A percentile compares a stretch with the other conserved stretches of the same genome.
These are phyloP conservation scores for Obelidium mucronatum DNA, from an alignment of 192 early-diverging fungal genomes.

Conservation along the genomic window DNA sequence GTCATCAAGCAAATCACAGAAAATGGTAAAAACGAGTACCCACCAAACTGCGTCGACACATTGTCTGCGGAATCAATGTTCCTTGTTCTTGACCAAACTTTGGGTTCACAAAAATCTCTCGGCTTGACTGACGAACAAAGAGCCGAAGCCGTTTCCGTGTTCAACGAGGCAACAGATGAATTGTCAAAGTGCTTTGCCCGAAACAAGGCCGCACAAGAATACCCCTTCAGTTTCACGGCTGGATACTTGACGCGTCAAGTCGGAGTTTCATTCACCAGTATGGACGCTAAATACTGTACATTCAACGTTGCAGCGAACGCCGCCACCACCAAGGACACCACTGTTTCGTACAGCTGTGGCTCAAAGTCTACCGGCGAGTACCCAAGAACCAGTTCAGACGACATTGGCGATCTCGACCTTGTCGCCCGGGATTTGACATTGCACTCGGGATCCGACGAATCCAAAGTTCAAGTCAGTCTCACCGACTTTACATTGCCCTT, in stretches of 20 bases:
- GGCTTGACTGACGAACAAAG: not conserved
- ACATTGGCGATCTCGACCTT: not conserved
- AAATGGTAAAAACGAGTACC: constrained; percentile 1
- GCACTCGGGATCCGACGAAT: not conserved
- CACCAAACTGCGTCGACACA: constrained; percentile 19
- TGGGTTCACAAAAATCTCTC: constrained; percentile 7
- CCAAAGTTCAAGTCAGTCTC: not conserved
- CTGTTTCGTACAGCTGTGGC: constrained; percentile 31
- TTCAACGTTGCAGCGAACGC: constrained; percentile 11
- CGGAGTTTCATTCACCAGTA: constrained; percentile 18
- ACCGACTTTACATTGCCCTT: constrained; percentile 25
- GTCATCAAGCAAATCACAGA: constrained; percentile 8
- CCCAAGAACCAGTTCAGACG: not conserved
- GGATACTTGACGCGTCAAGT: constrained; percentile 23
- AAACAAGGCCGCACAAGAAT: constrained; percentile 27
- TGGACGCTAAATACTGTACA: constrained; percentile 16
- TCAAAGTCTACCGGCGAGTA: not conserved
- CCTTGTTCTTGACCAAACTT: constrained; percentile 23
- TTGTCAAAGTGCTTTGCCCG: constrained; percentile 24
- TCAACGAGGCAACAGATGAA: not conserved
- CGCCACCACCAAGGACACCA: not conserved
- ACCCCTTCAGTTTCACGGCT: constrained; percentile 28
- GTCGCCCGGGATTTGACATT: constrained; percentile 2
- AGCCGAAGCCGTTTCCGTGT: not conserved
- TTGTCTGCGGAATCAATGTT: not conserved